Conservation (phyloP, 257 asterid genomes). For the Nicotiana tabacum region DNA sequence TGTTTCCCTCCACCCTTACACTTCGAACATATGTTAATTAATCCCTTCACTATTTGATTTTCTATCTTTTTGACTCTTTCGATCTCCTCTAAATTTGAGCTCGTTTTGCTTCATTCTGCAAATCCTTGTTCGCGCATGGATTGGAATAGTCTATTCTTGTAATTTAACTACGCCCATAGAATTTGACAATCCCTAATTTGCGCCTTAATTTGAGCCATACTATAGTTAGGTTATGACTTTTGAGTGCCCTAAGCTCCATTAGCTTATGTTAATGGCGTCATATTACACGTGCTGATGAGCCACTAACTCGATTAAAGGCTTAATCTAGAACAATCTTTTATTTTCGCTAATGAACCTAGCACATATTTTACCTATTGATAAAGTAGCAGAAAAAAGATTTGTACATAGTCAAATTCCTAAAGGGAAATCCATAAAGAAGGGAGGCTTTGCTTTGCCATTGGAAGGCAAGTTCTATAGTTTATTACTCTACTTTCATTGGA, state of each 20-base stretch:
- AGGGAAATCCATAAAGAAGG: background rate
- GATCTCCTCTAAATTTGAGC: background rate
- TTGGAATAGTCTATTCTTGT: background rate
- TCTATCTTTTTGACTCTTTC: background rate
- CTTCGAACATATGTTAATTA: background rate
- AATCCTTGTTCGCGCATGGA: background rate
- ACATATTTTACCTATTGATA: background rate
- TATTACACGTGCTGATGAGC: background rate
- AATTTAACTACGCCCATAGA: background rate
- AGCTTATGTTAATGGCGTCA: background rate
- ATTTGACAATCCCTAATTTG: slow-evolving; percentile 7
- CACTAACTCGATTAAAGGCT: background rate
- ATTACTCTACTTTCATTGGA: background rate
- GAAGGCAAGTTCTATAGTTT: background rate
- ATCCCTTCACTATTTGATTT: background rate
- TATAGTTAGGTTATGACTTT: background rate
- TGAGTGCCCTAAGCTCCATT: background rate
- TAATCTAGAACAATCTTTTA: background rate
- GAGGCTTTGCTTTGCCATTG: background rate
- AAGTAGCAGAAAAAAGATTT: background rate
- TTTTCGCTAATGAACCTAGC: background rate
- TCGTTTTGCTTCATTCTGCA: background rate
- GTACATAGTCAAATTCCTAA: background rate
- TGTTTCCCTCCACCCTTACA: slow-evolving; percentile 7
- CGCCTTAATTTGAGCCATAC: background rate